Evolutionary conservation across 148 eudicot genomes (phyloP).

Genomic region (Rhododendron vialii): DNA sequence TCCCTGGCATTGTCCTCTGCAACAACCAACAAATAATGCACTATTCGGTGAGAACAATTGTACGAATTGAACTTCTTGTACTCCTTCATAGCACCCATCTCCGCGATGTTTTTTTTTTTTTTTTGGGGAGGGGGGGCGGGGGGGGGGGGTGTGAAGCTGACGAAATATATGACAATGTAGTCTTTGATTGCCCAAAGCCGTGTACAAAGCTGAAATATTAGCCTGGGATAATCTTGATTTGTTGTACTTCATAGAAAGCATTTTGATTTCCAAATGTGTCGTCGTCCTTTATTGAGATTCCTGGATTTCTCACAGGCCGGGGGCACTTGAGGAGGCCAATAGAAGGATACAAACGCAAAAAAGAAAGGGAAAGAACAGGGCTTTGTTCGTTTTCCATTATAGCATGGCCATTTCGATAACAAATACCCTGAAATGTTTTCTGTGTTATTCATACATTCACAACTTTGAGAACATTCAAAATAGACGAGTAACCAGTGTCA

Average conservation of each 20-base stretch:
- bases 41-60: not conserved
- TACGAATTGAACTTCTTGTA: not conserved
- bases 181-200: not conserved
- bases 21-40: constrained; percentile 5
- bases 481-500: too few relatives aligned
- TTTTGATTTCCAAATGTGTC: not conserved
- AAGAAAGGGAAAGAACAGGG: not conserved
- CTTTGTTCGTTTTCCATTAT: not conserved
- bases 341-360: not conserved
- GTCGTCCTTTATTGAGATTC: not conserved
- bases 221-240: not conserved
- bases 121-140: too few relatives aligned
- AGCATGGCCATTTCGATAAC: not conserved
- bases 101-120: too few relatives aligned
- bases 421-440: not conserved
- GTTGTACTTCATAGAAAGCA: not conserved
- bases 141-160: too few relatives aligned
- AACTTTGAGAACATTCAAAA: too few relatives aligned
- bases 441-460: too few relatives aligned
- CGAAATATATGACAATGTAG: not conserved
- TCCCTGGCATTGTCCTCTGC: constrained; percentile 81
- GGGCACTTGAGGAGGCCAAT: not conserved
- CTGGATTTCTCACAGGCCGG: not conserved
- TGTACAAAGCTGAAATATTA: not conserved
- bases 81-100: not conserved